Percentiles rank a stretch among this genome's conserved stretches.
Evolutionary conservation across 257 asterid species (phyloP).

Genomic region (Plantago major): DNA sequence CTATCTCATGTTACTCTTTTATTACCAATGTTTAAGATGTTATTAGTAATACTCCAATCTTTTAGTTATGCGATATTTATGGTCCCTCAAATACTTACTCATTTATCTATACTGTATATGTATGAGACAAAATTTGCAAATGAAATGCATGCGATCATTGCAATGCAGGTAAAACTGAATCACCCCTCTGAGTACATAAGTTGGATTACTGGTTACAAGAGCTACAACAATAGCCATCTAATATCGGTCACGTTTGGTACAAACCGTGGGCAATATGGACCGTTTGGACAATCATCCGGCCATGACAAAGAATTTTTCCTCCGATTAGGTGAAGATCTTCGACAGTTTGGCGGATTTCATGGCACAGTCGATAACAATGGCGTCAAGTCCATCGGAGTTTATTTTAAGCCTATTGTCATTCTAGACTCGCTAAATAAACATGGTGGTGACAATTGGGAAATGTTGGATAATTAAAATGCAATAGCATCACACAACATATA

Average conservation of each 20-base stretch:
- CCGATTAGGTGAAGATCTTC: constrained; percentile 25
- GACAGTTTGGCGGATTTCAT: constrained; percentile 37
- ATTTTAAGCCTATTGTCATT: constrained; percentile 29
- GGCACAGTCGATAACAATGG: constrained; percentile 12
- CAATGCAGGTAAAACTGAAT: constrained; percentile 28
- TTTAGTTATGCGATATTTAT: no score
- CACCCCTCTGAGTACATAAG: constrained; percentile 33
- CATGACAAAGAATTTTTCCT: constrained; percentile 21
- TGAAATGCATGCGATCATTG: no score
- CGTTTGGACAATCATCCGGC: constrained; percentile 21
- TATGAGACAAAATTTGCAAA: no score
- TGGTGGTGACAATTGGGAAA: neutral
- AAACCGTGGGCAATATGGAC: constrained; percentile 33
- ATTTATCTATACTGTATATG: no score
- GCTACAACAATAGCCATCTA: constrained; percentile 18
- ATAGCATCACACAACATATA: no score
- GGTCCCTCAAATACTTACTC: no score
- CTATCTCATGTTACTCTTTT: no score
- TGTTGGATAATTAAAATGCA: no score
- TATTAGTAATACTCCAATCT: neutral
- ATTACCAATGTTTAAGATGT: no score
- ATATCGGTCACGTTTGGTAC: constrained; percentile 38
- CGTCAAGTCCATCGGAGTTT: constrained; percentile 34
- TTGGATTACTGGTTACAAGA: constrained; percentile 27
- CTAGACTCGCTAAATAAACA: constrained; percentile 2